phyloP scores from a whole-genome alignment of 176 grass and related monocot species.

The Metroxylon sagu region DNA sequence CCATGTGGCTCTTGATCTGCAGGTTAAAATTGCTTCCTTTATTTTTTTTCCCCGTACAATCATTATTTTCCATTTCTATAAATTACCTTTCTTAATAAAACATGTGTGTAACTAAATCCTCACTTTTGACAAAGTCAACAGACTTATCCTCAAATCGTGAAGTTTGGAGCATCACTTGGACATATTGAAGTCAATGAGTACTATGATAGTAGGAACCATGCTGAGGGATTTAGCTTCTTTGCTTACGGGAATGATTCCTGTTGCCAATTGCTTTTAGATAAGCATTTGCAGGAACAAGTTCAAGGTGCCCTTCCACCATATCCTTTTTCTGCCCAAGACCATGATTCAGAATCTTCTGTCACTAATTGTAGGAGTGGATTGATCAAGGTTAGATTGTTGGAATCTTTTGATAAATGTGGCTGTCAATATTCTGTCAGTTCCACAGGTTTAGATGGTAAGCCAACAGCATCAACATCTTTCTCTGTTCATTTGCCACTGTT shows the following conservation, averaged over 20 bases:
- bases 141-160: constrained; percentile 73
- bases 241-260: constrained; percentile 7
- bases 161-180: constrained; percentile 47
- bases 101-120: not conserved
- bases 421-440: constrained; percentile 51
- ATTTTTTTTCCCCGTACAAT: too few species aligned
- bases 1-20: constrained; percentile 53
- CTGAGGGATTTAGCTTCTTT: constrained; percentile 6
- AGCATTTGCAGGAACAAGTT: constrained; percentile 54
- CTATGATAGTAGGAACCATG: constrained; percentile 30
- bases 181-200: constrained; percentile 66
- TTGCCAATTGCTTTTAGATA: constrained; percentile 42
- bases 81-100: too few species aligned
- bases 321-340: constrained; percentile 30
- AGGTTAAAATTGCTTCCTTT: constrained; percentile 37
- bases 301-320: constrained; percentile 63
- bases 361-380: constrained; percentile 25
- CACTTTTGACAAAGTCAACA: constrained; percentile 42
- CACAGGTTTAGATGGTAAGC: constrained; percentile 46
- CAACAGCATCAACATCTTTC: constrained; percentile 45
- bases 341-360: constrained; percentile 17
- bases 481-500: constrained; percentile 56
- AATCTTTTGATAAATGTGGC: constrained; percentile 63
- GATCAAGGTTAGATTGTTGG: constrained; percentile 62
- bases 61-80: too few species aligned